phyloP scores from a whole-genome alignment of 352 stramenopile genomes.

The Peronospora destructor region DNA sequence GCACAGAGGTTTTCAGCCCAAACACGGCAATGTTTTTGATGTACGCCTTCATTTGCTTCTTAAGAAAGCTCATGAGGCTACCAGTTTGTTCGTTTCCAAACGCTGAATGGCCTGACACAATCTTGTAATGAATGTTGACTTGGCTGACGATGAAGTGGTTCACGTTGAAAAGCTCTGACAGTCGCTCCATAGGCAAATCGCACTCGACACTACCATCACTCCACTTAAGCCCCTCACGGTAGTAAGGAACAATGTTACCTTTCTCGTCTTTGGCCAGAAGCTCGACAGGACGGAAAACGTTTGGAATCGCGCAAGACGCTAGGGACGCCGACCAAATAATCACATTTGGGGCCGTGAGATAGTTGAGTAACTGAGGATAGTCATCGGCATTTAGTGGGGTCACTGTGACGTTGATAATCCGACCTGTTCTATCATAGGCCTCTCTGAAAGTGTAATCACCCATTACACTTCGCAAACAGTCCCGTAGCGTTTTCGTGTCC shows the following conservation, averaged over 20 bases:
- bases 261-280: slow-evolving; percentile 92
- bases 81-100: slow-evolving; percentile 72
- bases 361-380: slow-evolving; percentile 96
- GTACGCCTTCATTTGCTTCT: slow-evolving; percentile 90
- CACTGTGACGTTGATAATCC: slow-evolving; percentile 99
- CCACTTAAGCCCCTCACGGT: slow-evolving; percentile 85
- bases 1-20: slow-evolving; percentile 73
- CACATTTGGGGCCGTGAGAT: slow-evolving; percentile 96
- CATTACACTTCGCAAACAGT: slow-evolving; percentile 83
- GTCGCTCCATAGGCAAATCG: slow-evolving; percentile 94
- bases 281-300: slow-evolving; percentile 92
- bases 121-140: slow-evolving; percentile 86
- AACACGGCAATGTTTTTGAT: slow-evolving; percentile 86
- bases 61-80: slow-evolving; percentile 90
- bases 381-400: slow-evolving; percentile 87
- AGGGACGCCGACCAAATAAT: slow-evolving; percentile 96
- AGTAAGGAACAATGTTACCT: slow-evolving; percentile 77
- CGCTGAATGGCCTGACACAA: slow-evolving; percentile 67
- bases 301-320: slow-evolving; percentile 92
- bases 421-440: slow-evolving; percentile 95
- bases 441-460: slow-evolving; percentile 98
- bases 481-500: slow-evolving; percentile 57
- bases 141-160: slow-evolving; percentile 99
- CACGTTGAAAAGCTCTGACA: slow-evolving; percentile 97
- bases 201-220: slow-evolving; percentile 91